These are phyloP conservation scores for Phytophthora brassicae DNA, from an alignment of 352 stramenopile species.

Conservation along the genomic window DNA sequence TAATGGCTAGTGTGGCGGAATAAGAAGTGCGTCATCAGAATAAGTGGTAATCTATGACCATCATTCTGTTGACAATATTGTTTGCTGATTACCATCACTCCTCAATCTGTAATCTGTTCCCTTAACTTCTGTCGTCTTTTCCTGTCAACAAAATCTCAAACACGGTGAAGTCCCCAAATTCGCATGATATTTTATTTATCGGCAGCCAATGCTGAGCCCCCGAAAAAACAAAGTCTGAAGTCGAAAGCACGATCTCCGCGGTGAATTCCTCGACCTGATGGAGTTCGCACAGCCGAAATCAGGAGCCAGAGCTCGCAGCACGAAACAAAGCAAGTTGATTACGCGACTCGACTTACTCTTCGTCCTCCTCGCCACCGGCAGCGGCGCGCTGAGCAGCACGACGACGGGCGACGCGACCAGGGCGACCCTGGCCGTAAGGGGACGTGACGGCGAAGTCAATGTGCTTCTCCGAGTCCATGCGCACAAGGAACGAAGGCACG, in stretches of 20 bases:
- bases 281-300: slow-evolving; percentile 10
- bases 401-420: slow-evolving; percentile 95
- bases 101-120: no score
- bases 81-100: no score
- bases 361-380: slow-evolving; percentile 86
- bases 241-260: not conserved
- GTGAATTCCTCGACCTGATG: no score
- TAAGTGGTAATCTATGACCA: no score
- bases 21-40: slow-evolving; percentile 4
- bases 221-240: slow-evolving; percentile 33
- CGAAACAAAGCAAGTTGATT: slow-evolving; percentile 32
- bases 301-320: slow-evolving; percentile 24
- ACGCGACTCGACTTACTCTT: slow-evolving; percentile 62
- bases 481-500: slow-evolving; percentile 98
- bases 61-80: no score
- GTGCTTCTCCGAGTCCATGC: slow-evolving; percentile 99
- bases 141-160: not conserved
- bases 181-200: slow-evolving; percentile 86
- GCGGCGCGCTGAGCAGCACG: slow-evolving; percentile 93
- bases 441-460: slow-evolving; percentile 99
- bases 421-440: slow-evolving; percentile 96
- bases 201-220: slow-evolving; percentile 27
- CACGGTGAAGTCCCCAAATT: slow-evolving; percentile 70
- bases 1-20: slow-evolving; percentile 27
- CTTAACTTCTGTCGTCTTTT: no score